These are phyloP conservation scores for Alectoria sarmentosa DNA, from an alignment of 495 filamentous ascomycete species.

Conservation along the genomic window DNA sequence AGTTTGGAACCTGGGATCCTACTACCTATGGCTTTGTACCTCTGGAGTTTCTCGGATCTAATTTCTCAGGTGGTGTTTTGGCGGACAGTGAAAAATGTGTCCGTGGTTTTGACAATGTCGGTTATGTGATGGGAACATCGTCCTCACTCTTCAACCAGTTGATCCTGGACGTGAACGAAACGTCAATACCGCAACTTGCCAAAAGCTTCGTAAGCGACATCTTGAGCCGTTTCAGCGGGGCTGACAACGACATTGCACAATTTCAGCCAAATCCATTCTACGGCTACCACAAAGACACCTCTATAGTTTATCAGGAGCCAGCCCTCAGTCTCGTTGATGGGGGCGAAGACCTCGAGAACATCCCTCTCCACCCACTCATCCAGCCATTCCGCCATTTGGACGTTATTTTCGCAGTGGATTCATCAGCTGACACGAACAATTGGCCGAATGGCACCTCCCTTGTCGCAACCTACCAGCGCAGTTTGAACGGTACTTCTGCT, in stretches of 20 bases:
- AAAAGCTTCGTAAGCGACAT: constrained; percentile 47
- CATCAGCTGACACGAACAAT: constrained; percentile 67
- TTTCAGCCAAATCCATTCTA: constrained; percentile 85
- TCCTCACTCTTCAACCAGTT: constrained; percentile 81
- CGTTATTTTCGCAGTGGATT: constrained; percentile 88
- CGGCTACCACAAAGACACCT: constrained; percentile 55
- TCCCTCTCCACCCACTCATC: constrained; percentile 79
- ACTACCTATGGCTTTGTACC: constrained; percentile 74
- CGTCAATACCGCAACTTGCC: constrained; percentile 46
- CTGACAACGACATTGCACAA: constrained; percentile 71
- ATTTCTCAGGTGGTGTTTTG: constrained; percentile 62
- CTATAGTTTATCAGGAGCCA: constrained; percentile 46
- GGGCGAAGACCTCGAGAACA: constrained; percentile 79
- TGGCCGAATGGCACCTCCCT: constrained; percentile 88
- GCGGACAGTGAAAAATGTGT: constrained; percentile 57
- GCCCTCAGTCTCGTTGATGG: constrained; percentile 79
- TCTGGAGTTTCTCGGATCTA: constrained; percentile 67
- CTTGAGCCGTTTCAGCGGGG: constrained; percentile 45
- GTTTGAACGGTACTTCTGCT: constrained; percentile 35
- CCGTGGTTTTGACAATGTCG: constrained; percentile 74
- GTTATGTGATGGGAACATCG: constrained; percentile 87
- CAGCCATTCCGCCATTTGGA: constrained; percentile 74
- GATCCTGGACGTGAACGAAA: constrained; percentile 51
- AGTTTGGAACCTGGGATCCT: constrained; percentile 80
- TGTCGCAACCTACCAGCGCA: constrained; percentile 76